Base-by-base conservation (phyloP, 2,329 filamentous ascomycete species). In the Mycogone perniciosa region DNA sequence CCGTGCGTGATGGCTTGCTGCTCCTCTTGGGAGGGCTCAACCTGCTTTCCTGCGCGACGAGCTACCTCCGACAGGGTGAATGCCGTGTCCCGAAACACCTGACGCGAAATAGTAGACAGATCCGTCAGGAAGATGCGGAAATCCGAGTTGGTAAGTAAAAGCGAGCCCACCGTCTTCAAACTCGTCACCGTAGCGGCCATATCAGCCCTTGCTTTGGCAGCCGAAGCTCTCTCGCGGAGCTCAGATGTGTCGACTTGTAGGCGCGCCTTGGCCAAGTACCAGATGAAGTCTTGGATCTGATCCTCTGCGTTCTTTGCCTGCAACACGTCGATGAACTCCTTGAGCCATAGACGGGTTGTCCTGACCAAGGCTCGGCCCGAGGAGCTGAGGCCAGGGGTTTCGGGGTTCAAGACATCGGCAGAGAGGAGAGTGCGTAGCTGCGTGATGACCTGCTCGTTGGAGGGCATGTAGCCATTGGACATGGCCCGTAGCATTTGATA, bases 401-500 rank as follows among this genome's bases (percentile, higher is more conserved):
- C 80, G 0, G 88, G 82, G 60, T 90, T 92, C 52, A 96, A 76
- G 13, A 93, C 64, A 59, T 92, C 86, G 33, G 88, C 84, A 4
- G 88, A 82, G 7, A 96, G 76, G 1, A 96, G 71, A 2, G 85
- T 88, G 58, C 89, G 83, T 3, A 97, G 74, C 58, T 95, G 90
- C 64, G 85, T 74, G 60, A 93, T 86, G 58, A 79, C 64, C 67
- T 97, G 92, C 59, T 93, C 85, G 8, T 88, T 96, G 5, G 89
- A 93, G 43, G 92, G 92, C 86, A 97, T 91, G 69, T 84, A 96
- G 5, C 92, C 92, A 62, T 88, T 81, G 1, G 81, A 80, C 7
- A 96, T 67, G 49, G 92, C 92, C 48, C 88, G 81, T 30, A 90
- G 66, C 86, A 96, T 95, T 74, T 96, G 89, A 65, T 96, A 96